phyloP scores from a whole-genome alignment of 805 yeast species.

The Kuraishia molischiana region DNA sequence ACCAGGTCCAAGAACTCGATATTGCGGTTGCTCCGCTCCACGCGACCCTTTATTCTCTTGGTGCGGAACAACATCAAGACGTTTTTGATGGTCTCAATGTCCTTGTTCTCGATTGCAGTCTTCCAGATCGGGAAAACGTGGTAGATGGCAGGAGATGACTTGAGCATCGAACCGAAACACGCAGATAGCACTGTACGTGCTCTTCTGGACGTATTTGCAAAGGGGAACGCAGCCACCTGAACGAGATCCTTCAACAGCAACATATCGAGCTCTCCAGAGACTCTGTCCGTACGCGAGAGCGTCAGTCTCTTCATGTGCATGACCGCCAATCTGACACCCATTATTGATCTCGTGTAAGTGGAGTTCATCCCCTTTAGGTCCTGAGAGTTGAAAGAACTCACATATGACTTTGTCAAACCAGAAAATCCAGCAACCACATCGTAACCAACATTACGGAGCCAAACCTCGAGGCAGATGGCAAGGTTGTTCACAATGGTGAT shows the following conservation, averaged over 20 bases:
- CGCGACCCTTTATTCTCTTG: conserved; percentile 45
- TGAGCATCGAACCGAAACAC: conserved; percentile 60
- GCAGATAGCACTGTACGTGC: conserved; percentile 63
- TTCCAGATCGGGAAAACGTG: conserved; percentile 38
- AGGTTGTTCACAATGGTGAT: conserved; percentile 52
- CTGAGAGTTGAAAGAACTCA: conserved; percentile 47
- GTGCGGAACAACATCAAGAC: conserved; percentile 49
- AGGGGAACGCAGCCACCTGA: conserved; percentile 55
- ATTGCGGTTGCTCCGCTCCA: conserved; percentile 48
- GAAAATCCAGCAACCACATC: conserved; percentile 41
- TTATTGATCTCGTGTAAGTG: conserved; percentile 66
- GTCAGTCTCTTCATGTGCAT: conserved; percentile 69
- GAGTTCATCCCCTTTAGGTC: conserved; percentile 52
- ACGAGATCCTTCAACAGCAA: conserved; percentile 57
- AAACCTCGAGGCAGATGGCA: conserved; percentile 56
- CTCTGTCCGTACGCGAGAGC: conserved; percentile 62
- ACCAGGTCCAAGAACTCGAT: conserved; percentile 39
- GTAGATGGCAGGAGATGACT: conserved; percentile 50
- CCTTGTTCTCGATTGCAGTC: conserved; percentile 36
- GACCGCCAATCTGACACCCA: conserved; percentile 66
- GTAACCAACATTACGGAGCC: conserved; percentile 69
- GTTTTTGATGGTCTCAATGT: conserved; percentile 50
- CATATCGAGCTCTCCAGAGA: conserved; percentile 58
- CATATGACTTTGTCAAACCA: conserved; percentile 26
- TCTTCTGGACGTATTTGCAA: conserved; percentile 54